Conservation (phyloP, 2,329 filamentous ascomycete species). For the Pyrenophora tritici-repentis region DNA sequence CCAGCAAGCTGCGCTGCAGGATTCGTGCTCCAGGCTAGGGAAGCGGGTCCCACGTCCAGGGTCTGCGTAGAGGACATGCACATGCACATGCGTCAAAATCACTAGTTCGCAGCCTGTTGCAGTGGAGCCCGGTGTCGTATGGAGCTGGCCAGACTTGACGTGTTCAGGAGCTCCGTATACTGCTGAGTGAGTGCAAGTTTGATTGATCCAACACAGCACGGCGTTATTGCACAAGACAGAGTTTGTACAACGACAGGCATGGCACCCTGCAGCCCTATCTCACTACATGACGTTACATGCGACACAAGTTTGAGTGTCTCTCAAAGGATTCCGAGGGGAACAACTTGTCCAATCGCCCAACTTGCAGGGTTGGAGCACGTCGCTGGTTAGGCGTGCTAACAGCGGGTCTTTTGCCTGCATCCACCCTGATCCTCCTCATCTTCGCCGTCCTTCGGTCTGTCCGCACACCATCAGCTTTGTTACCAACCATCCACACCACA, state of each 20-base stretch:
- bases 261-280: slow-evolving; percentile 15
- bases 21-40: slow-evolving; percentile 4
- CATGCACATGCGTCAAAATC: slow-evolving; percentile 10
- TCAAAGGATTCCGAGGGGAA: too few species aligned
- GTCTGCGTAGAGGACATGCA: slow-evolving; percentile 10
- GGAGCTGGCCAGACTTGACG: slow-evolving; percentile 1
- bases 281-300: neutral
- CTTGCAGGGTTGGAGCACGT: too few species aligned
- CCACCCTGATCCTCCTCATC: slow-evolving; percentile 1
- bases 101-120: slow-evolving; percentile 17
- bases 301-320: too few species aligned
- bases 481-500: neutral
- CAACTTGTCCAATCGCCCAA: slow-evolving; percentile 11
- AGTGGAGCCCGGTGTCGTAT: too few species aligned
- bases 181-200: neutral
- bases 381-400: neutral
- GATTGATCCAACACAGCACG: neutral
- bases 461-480: neutral
- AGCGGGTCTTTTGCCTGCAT: slow-evolving; percentile 7
- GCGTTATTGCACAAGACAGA: neutral
- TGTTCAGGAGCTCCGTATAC: too few species aligned
- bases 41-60: slow-evolving; percentile 8
- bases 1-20: slow-evolving; percentile 8
- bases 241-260: neutral
- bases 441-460: neutral